A percentile compares a stretch with the other conserved stretches of the same genome.
Conservation (phyloP, 1,284 basidiomycete genomes). For the Coniferiporia weirii region DNA sequence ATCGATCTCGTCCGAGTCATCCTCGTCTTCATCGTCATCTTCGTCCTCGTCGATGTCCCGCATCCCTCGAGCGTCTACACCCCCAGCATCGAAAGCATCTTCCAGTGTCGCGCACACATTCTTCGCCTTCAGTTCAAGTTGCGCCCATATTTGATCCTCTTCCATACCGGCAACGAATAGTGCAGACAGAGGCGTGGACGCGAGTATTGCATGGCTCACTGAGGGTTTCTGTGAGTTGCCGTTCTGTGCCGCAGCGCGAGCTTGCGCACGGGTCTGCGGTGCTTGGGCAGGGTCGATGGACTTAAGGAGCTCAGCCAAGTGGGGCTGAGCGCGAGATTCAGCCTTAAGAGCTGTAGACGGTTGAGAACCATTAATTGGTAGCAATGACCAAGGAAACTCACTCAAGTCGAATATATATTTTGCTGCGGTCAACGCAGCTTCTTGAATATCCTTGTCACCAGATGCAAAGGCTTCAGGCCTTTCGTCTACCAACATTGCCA, state of each 20-base stretch:
- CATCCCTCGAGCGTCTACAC: constrained; percentile 25
- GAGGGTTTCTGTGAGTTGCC: constrained; percentile 37
- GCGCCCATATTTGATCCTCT: constrained; percentile 89
- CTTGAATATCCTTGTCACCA: constrained; percentile 52
- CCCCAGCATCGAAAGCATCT: constrained; percentile 37
- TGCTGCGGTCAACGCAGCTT: constrained; percentile 59
- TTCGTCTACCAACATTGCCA: constrained; percentile 51
- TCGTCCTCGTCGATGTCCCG: constrained; percentile 24
- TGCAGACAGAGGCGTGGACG: constrained; percentile 69
- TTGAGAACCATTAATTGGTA: neutral
- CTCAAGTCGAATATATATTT: constrained; percentile 82
- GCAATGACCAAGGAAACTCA: constrained; percentile 26
- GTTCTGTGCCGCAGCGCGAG: constrained; percentile 29
- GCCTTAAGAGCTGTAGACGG: constrained; percentile 49
- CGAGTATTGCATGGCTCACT: constrained; percentile 36
- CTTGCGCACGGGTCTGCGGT: constrained; percentile 67
- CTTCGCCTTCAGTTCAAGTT: constrained; percentile 75
- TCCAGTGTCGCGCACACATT: constrained; percentile 63
- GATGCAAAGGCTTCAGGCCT: constrained; percentile 49
- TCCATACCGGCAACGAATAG: constrained; percentile 84
- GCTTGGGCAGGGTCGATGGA: constrained; percentile 58
- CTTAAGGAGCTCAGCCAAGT: constrained; percentile 63
- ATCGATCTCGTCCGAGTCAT: constrained; percentile 20
- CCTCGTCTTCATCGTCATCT: constrained; percentile 27
- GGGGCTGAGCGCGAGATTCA: constrained; percentile 59